A percentile compares a stretch with the other conserved stretches of the same genome.
Evolutionary conservation across 108 stramenopile species (phyloP).

Genomic region (Mayamaea pseudoterrestris): DNA sequence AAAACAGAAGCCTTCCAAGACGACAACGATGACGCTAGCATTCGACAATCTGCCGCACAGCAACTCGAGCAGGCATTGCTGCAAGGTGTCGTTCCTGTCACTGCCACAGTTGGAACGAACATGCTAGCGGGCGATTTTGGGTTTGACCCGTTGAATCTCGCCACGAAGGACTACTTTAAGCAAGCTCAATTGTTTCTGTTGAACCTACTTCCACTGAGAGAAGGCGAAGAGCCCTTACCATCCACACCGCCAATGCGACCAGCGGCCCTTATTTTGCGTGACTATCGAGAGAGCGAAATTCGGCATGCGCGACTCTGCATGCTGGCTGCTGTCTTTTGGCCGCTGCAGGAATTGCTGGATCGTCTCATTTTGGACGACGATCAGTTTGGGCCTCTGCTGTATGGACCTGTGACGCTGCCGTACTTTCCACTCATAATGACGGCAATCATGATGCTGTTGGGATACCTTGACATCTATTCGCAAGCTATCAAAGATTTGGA

Average conservation of each 20-base stretch:
- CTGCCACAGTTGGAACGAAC: constrained; percentile 66
- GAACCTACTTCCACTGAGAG: constrained; percentile 21
- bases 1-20: constrained; percentile 3
- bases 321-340: constrained; percentile 80
- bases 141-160: constrained; percentile 70
- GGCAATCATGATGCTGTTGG: constrained; percentile 63
- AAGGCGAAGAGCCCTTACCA: constrained; percentile 1
- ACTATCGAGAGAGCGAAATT: constrained; percentile 84
- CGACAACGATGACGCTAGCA: neutral
- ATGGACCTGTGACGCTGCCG: constrained; percentile 64
- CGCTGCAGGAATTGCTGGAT: constrained; percentile 71
- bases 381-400: constrained; percentile 41
- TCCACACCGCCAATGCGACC: constrained; percentile 20
- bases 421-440: constrained; percentile 72
- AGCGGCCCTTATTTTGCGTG: constrained; percentile 56
- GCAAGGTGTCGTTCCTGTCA: constrained; percentile 52
- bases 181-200: constrained; percentile 37
- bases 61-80: constrained; percentile 29
- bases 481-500: constrained; percentile 56
- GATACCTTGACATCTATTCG: constrained; percentile 75
- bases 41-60: neutral
- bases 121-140: constrained; percentile 73
- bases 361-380: constrained; percentile 49
- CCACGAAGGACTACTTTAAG: constrained; percentile 58
- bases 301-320: constrained; percentile 84